These are phyloP conservation scores for Colletotrichum camelliae DNA, from an alignment of 2,329 filamentous ascomycete genomes.

Conservation along the genomic window DNA sequence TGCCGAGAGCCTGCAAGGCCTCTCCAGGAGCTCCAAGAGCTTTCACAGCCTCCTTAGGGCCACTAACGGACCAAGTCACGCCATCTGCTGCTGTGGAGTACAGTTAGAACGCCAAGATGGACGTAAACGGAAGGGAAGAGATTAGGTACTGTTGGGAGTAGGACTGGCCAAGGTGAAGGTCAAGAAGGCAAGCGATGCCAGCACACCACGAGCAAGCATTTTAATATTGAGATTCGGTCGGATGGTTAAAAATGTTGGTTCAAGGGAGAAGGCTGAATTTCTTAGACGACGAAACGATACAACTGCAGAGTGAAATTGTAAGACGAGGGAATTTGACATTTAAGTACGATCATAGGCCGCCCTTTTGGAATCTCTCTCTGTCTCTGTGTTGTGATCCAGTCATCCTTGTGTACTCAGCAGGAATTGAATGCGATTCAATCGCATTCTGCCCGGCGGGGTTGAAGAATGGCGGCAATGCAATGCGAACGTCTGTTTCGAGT, in stretches of 20 bases:
- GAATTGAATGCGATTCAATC: not conserved
- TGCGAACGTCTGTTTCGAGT: not conserved
- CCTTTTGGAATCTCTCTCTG: not conserved
- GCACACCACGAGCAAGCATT: not conserved
- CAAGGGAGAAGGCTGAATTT: not conserved
- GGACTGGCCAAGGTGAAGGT: not conserved
- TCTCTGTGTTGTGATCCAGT: not conserved
- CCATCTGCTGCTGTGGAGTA: not conserved
- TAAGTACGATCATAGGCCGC: not conserved
- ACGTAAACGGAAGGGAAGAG: not conserved
- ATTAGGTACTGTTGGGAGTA: not conserved
- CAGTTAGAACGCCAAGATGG: not conserved
- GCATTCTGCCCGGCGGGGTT: not conserved
- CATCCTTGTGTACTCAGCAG: not conserved
- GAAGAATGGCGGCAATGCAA: not conserved
- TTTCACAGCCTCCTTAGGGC: not conserved
- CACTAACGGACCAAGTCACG: not conserved
- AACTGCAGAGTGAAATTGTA: not conserved
- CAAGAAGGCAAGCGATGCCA: not conserved
- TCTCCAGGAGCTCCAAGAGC: not conserved
- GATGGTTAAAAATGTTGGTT: not conserved
- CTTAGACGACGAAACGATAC: not conserved
- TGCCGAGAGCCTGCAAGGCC: not conserved
- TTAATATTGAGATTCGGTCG: not conserved
- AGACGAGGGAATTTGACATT: not conserved